A percentile compares a stretch with the other conserved stretches of the same genome.
These are phyloP conservation scores for Phellopilus nigrolimitatus DNA, from an alignment of 1,284 basidiomycete species.

Conservation along the genomic window DNA sequence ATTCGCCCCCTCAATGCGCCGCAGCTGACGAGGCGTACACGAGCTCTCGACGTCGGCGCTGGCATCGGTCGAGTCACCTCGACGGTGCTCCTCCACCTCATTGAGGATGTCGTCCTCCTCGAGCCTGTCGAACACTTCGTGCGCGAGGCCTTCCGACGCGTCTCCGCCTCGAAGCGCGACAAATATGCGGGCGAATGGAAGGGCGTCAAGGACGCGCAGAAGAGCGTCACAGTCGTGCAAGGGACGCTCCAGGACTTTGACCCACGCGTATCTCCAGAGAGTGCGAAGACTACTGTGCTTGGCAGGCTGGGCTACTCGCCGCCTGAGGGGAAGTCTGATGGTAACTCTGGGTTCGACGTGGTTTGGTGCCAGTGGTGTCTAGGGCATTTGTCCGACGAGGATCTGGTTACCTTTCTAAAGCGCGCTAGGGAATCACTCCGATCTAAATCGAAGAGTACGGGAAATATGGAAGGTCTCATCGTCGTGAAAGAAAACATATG, in stretches of 20 bases:
- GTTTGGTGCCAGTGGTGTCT: conserved; percentile 97
- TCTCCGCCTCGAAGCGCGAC: conserved; percentile 14
- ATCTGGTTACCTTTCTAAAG: conserved; percentile 74
- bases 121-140: conserved; percentile 84
- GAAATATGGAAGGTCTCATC: conserved; percentile 45
- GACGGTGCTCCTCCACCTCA: conserved; percentile 79
- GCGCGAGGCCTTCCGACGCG: conserved; percentile 56
- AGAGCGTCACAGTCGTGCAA: conserved; percentile 78
- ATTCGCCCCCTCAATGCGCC: conserved; percentile 38
- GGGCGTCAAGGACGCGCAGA: conserved; percentile 55
- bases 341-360: conserved; percentile 60
- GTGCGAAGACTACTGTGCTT: conserved; percentile 33
- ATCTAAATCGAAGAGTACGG: conserved; percentile 29
- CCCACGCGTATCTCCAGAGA: conserved; percentile 34
- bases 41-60: conserved; percentile 86
- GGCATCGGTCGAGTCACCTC: conserved; percentile 89
- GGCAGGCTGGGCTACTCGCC: conserved; percentile 56
- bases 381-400: conserved; percentile 76
- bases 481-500: conserved; percentile 94
- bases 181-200: conserved; percentile 49
- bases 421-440: conserved; percentile 56
- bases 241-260: conserved; percentile 78
- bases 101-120: conserved; percentile 80
- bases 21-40: conserved; percentile 39
- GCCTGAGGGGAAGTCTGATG: conserved; percentile 34